Evolutionary conservation across 1,284 basidiomycete species (phyloP).

Genomic region (Cryptococcus sp.): DNA sequence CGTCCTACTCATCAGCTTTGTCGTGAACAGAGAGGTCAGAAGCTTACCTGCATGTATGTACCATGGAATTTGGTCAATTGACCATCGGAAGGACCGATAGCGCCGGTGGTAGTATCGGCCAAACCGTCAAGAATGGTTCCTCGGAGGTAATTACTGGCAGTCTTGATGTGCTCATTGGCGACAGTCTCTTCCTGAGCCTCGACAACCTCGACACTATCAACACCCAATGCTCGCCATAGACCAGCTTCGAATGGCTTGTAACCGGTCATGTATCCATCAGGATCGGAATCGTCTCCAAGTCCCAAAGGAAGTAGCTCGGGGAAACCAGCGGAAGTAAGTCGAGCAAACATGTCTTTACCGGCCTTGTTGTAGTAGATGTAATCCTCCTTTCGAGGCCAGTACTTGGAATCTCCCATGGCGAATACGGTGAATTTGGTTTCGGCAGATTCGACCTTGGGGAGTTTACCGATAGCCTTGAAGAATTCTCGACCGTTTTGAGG

Average conservation of each 20-base stretch:
- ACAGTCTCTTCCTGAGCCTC: conserved; percentile 95
- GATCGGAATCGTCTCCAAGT: conserved; percentile 95
- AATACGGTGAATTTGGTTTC: conserved; percentile 80
- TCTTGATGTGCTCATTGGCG: conserved; percentile 99
- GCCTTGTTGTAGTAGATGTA: conserved; percentile 98
- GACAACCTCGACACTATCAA: conserved; percentile 80
- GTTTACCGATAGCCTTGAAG: conserved; percentile 77
- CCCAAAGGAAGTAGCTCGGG: conserved; percentile 69
- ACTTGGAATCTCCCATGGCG: conserved; percentile 96
- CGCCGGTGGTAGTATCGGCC: conserved; percentile 78
- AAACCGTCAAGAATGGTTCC: conserved; percentile 94
- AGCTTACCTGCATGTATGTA: conserved; percentile 74
- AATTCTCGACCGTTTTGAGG: conserved; percentile 93
- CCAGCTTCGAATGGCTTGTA: conserved; percentile 92
- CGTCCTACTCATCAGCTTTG: conserved; percentile 57
- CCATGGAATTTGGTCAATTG: conserved; percentile 99
- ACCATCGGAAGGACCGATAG: conserved; percentile 80
- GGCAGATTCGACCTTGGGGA: conserved; percentile 50
- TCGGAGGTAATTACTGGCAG: conserved; percentile 87
- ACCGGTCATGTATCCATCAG: conserved; percentile 92
- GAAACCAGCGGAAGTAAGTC: conserved; percentile 70
- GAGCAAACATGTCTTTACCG: conserved; percentile 80
- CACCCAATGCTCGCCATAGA: conserved; percentile 91
- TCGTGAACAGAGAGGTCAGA: neutral
- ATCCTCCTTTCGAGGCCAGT: conserved; percentile 97